Evolutionary conservation across 352 stramenopile species (phyloP), one percentile per base, ranked within the genome.

Genomic region (Globisporangium alternatum): DNA sequence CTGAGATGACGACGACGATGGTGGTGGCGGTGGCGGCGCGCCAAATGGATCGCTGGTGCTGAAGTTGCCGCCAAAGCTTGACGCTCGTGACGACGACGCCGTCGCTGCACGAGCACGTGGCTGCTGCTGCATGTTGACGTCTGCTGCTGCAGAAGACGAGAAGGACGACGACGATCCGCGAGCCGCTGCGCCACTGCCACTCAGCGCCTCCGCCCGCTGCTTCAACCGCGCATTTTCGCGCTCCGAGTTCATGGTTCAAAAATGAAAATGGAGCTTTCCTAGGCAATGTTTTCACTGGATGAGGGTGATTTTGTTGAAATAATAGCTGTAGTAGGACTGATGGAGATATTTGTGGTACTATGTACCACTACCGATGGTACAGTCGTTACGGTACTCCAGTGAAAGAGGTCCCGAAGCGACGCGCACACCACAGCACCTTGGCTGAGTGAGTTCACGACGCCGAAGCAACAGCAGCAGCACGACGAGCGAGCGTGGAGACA

Each of bases 41-140:
- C 28, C 63, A 68, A 31, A 64, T 56, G 6, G 64, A 44, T 45
- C 52, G 43, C 69, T 56, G 13, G 30, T 22, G 30, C 49, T 28
- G 19, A 44, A 57, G 51, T 43, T 57, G 19, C 31, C 41, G 10
- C 31, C 37, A 21, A 45, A 58, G 10, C 35, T 58, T 33, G 33
- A n/a, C 5, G 52, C 22, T 45, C 52, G 52, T 31, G 52, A 44
- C 12, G 52, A 44, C 31, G 33, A 58, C 9, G 52, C 9, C 31
- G 19, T 8, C 19, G 43, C 43, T 48, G 52, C 31, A 9, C 52
- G 52, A 44, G 19, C 19, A 15, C 52, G 52, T 19, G 19, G 4
- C 19, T 25, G 28, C 30, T 56, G 51, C 49, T 55, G 48, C 17
- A 22, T 53, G 47, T 30, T 54, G 47, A 10, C 31, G 15, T 21